Conservation (phyloP, 2,329 filamentous ascomycete species). For the Pseudogymnoascus pannorum region DNA sequence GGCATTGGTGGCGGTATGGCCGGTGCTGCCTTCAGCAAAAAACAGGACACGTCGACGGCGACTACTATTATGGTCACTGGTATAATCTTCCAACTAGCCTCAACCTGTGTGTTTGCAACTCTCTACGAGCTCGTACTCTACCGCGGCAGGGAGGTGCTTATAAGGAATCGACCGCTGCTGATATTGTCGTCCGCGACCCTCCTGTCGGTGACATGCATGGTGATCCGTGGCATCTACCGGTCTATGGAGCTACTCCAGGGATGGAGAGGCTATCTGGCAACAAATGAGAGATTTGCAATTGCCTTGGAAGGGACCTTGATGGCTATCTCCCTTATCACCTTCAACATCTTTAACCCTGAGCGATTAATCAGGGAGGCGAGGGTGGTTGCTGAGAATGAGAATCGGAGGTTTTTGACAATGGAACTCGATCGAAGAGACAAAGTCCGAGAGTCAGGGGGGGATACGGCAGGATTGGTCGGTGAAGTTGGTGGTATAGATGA, state of each 20-base stretch:
- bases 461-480: background rate
- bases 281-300: conserved; percentile 36
- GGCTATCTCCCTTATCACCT: conserved; percentile 31
- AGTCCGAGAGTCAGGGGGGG: background rate
- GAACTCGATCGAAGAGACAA: background rate
- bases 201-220: conserved; percentile 33
- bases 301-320: conserved; percentile 37
- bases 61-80: conserved; percentile 33
- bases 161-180: background rate
- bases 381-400: background rate
- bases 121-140: conserved; percentile 30
- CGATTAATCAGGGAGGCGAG: background rate
- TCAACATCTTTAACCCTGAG: conserved; percentile 22
- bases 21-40: conserved; percentile 32
- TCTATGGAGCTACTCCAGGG: conserved; percentile 40
- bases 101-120: conserved; percentile 32
- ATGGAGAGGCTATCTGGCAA: conserved; percentile 35
- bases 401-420: background rate
- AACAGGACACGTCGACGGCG: conserved; percentile 24
- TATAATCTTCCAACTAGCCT: conserved; percentile 31
- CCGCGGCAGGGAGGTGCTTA: conserved; percentile 31
- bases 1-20: conserved; percentile 49
- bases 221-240: conserved; percentile 38
- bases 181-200: background rate
- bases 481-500: background rate